Evolutionary conservation across 129 eudicot genomes (phyloP).

Genomic region (Gnaphalium uliginosum): DNA sequence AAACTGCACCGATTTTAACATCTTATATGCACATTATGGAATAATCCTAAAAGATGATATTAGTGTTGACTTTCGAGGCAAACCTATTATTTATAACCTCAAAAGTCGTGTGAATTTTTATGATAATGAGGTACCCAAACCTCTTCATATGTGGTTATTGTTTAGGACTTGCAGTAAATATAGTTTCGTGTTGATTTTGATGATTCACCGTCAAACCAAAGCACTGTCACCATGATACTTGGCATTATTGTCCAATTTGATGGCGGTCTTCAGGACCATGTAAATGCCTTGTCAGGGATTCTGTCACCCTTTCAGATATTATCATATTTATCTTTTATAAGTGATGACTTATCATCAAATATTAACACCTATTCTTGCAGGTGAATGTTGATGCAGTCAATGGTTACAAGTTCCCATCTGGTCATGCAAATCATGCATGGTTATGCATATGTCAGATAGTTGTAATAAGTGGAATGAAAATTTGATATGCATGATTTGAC

Average conservation of each 20-base stretch:
- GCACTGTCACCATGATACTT: slow-evolving; percentile 61
- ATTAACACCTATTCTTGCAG: too few species aligned
- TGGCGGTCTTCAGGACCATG: slow-evolving; percentile 48
- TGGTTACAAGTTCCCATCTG: too few species aligned
- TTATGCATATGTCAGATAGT: background rate
- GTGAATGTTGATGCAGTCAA: too few species aligned
- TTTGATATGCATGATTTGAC: background rate
- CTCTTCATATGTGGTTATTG: background rate
- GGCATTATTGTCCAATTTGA: too few species aligned
- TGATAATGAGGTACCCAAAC: background rate
- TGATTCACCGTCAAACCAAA: slow-evolving; percentile 20
- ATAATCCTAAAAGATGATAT: background rate
- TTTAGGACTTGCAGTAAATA: too few species aligned
- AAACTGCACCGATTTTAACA: too few species aligned
- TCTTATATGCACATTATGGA: too few species aligned
- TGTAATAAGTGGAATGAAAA: background rate
- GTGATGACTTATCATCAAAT: too few species aligned
- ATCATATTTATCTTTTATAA: too few species aligned
- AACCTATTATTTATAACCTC: background rate
- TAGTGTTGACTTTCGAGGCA: slow-evolving; percentile 14
- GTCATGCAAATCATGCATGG: too few species aligned
- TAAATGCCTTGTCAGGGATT: slow-evolving; percentile 46
- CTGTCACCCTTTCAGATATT: too few species aligned
- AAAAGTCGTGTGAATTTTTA: background rate
- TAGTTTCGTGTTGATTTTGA: too few species aligned